These are phyloP conservation scores for Handroanthus guayacan DNA, from an alignment of 257 asterid genomes.

Conservation along the genomic window DNA sequence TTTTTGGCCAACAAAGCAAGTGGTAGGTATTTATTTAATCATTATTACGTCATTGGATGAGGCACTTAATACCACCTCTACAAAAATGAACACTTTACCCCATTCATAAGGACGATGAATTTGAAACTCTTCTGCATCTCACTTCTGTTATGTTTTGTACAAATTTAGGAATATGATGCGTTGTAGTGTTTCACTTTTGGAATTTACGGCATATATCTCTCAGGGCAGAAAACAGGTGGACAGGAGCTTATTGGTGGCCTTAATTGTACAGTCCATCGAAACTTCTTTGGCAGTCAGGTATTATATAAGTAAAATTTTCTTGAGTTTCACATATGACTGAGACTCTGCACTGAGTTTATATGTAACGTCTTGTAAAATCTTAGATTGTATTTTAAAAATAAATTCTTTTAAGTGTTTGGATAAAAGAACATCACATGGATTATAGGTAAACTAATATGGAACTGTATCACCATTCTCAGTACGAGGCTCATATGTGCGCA, in stretches of 20 bases:
- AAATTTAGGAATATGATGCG: not conserved
- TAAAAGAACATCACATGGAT: not conserved
- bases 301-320: slow-evolving; percentile 12
- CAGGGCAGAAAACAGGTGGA: slow-evolving; percentile 95
- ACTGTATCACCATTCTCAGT: not conserved
- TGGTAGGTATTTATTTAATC: slow-evolving; percentile 50
- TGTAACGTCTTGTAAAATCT: slow-evolving; percentile 3
- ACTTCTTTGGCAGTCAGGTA: slow-evolving; percentile 96
- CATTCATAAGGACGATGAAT: not conserved
- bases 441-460: not conserved
- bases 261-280: slow-evolving; percentile 86
- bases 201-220: slow-evolving; percentile 29
- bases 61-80: slow-evolving; percentile 14
- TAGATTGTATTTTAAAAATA: not conserved
- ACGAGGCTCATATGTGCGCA: not conserved
- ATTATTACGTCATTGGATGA: not conserved
- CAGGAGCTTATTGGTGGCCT: slow-evolving; percentile 97
- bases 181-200: slow-evolving; percentile 26
- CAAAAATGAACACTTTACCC: not conserved
- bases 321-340: slow-evolving; percentile 14
- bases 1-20: slow-evolving; percentile 88
- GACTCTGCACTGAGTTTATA: not conserved
- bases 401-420: not conserved
- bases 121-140: not conserved
- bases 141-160: not conserved